phyloP scores from a whole-genome alignment of 768 basidiomycete genomes.

The Suillus weaverae region DNA sequence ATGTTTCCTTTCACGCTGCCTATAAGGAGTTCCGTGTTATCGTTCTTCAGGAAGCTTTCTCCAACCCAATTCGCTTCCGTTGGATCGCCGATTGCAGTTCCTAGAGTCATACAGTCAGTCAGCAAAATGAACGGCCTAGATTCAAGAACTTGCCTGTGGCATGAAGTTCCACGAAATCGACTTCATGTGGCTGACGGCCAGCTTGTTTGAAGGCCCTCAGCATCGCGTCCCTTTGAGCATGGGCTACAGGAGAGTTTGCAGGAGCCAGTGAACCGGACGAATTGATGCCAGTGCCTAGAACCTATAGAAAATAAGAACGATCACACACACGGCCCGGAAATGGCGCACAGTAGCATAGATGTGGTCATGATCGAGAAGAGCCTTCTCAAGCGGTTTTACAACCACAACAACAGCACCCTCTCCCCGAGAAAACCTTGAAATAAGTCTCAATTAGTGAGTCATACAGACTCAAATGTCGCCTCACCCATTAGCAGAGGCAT shows the following conservation, averaged over 20 bases:
- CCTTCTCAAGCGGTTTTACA: constrained; percentile 39
- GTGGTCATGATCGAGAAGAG: constrained; percentile 39
- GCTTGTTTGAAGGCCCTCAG: constrained; percentile 34
- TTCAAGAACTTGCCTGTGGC: constrained; percentile 38
- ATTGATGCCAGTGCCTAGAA: constrained; percentile 42
- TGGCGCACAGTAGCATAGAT: constrained; percentile 40
- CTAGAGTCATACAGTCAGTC: constrained; percentile 11
- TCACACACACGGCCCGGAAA: not conserved
- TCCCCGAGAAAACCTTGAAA: constrained; percentile 36
- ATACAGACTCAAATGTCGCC: constrained; percentile 8
- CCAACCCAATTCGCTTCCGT: constrained; percentile 53
- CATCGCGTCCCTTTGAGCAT: constrained; percentile 40
- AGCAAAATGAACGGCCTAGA: not conserved
- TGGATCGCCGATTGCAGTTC: constrained; percentile 49
- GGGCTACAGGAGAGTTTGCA: constrained; percentile 38
- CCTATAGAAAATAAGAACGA: constrained; percentile 23
- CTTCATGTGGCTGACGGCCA: constrained; percentile 35
- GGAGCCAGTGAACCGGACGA: constrained; percentile 39
- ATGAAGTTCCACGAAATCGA: constrained; percentile 51
- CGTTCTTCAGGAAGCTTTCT: constrained; percentile 25
- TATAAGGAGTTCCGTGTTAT: constrained; percentile 33
- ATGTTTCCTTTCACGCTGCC: constrained; percentile 50
- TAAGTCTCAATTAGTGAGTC: not conserved
- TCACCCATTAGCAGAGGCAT: constrained; percentile 34
- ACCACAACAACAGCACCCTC: constrained; percentile 42